Evolutionary conservation across 371 early-diverging fungal species (phyloP).

Genomic region (Coemansia sp.): DNA sequence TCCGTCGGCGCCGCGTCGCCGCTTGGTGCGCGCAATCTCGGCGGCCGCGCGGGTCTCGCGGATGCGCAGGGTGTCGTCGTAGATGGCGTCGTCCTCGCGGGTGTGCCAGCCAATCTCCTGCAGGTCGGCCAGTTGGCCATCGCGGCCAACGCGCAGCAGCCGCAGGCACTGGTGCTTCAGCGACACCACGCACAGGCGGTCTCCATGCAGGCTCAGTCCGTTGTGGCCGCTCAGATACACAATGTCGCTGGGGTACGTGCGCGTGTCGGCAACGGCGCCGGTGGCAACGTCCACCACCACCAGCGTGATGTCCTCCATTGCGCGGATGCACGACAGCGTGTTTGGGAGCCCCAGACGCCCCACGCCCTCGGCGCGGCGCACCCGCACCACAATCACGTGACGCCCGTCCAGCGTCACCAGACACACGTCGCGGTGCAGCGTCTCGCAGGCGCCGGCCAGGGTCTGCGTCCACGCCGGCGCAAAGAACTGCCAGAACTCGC

Average conservation of each 20-base stretch:
- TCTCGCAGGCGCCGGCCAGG: conserved; percentile 27
- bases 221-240: conserved; percentile 46
- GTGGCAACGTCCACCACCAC: conserved; percentile 30
- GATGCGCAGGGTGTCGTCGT: conserved; percentile 26
- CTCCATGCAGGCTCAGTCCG: conserved; percentile 44
- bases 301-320: conserved; percentile 42
- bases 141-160: conserved; percentile 28
- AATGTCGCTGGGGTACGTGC: conserved; percentile 38
- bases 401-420: conserved; percentile 29
- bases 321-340: conserved; percentile 24
- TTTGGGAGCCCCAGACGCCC: conserved; percentile 13
- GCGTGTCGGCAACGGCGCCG: conserved; percentile 29
- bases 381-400: conserved; percentile 32
- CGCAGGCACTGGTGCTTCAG: conserved; percentile 51
- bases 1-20: conserved; percentile 4
- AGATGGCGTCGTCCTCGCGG: conserved; percentile 41
- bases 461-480: conserved; percentile 35
- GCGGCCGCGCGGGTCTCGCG: conserved; percentile 27
- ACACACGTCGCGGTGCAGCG: conserved; percentile 50
- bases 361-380: conserved; percentile 18
- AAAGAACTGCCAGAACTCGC: conserved; percentile 49
- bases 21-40: not conserved
- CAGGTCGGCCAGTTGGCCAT: conserved; percentile 35
- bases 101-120: conserved; percentile 51
- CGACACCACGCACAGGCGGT: conserved; percentile 49